Evolutionary conservation across 2,329 filamentous ascomycete species (phyloP).

Genomic region (Nigrospora osmanthi): DNA sequence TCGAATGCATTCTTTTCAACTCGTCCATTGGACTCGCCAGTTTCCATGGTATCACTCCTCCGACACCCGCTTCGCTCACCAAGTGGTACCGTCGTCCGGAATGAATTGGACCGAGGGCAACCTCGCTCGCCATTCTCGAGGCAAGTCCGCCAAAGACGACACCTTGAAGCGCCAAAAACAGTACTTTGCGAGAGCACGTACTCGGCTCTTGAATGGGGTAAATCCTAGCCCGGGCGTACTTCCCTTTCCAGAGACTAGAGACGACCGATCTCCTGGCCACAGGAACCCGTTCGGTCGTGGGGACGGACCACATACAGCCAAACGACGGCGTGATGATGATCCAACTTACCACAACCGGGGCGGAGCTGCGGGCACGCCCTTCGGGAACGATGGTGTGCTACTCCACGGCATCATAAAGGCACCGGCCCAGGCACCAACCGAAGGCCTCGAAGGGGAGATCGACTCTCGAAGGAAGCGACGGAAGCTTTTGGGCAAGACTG

Average conservation of each 20-base stretch:
- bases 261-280: background rate
- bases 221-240: slow-evolving; percentile 23
- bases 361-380: background rate
- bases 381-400: too few relatives aligned
- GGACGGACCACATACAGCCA: background rate
- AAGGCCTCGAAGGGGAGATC: background rate
- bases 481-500: slow-evolving; percentile 19
- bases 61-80: background rate
- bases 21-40: background rate
- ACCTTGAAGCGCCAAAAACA: slow-evolving; percentile 33
- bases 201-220: slow-evolving; percentile 17
- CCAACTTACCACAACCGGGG: background rate
- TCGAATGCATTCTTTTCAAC: too few relatives aligned
- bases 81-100: background rate
- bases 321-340: background rate
- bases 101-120: slow-evolving; percentile 46
- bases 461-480: slow-evolving; percentile 15
- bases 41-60: background rate
- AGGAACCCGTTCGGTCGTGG: background rate
- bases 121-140: slow-evolving; percentile 32
- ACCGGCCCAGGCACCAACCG: background rate
- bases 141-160: slow-evolving; percentile 20
- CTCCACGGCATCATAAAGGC: background rate
- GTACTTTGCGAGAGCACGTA: slow-evolving; percentile 36
- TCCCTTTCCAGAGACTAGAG: slow-evolving; percentile 13